Conservation (phyloP, 441 rosid genomes). For the Corymbia citriodora region DNA sequence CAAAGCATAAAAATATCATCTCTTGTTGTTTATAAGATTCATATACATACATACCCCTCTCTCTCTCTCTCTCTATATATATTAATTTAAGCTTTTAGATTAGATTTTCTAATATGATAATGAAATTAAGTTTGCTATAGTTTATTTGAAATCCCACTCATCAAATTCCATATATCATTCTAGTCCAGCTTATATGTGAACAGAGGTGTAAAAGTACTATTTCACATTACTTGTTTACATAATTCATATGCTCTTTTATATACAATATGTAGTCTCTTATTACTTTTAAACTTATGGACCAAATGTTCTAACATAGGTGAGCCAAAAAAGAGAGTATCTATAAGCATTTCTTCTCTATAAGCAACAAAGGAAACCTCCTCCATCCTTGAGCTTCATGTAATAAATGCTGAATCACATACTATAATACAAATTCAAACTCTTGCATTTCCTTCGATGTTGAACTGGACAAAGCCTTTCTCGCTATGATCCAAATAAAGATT, state of each 20-base stretch:
- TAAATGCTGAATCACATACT: background rate
- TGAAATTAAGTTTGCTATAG: accelerated
- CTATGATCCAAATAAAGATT: background rate
- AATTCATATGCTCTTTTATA: background rate
- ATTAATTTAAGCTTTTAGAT: background rate
- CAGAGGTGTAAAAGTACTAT: background rate
- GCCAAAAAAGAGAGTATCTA: background rate
- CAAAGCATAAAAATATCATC: background rate
- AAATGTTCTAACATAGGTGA: accelerated
- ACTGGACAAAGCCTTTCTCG: background rate
- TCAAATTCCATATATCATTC: background rate
- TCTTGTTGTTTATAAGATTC: background rate
- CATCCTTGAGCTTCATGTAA: background rate
- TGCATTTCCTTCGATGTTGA: background rate
- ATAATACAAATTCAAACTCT: background rate
- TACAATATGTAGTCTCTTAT: accelerated
- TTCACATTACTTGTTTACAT: background rate
- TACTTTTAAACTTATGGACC: background rate
- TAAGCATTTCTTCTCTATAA: background rate
- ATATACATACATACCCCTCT: background rate
- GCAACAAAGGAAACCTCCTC: background rate
- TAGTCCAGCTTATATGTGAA: accelerated
- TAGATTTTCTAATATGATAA: no score
- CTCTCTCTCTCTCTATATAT: no score
- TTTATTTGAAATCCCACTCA: background rate